Conservation (phyloP, 306 rosid species). For the Fagus sylvatica region DNA sequence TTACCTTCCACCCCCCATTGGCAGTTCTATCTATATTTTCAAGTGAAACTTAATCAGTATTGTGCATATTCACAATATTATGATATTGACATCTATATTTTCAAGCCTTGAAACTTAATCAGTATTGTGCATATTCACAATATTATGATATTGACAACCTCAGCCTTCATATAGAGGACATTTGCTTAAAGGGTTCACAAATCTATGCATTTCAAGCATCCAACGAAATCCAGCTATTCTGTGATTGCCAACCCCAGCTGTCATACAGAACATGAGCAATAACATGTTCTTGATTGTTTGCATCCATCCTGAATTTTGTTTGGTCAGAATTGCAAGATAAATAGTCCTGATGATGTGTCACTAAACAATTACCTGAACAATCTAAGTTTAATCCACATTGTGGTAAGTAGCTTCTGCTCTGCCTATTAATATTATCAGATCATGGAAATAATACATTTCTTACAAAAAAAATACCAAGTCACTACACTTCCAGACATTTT, state of each 20-base stretch:
- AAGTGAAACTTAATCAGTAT: background rate
- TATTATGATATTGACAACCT: background rate
- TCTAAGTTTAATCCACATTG: background rate
- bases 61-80: background rate
- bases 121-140: background rate
- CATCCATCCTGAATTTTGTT: background rate
- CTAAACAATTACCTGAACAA: background rate
- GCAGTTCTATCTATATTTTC: background rate
- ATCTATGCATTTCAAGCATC: too few relatives aligned
- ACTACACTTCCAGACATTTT: background rate
- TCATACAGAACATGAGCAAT: background rate
- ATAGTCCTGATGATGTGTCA: background rate
- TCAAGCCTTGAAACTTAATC: background rate
- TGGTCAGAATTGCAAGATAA: background rate
- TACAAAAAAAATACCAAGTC: background rate
- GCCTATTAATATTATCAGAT: background rate
- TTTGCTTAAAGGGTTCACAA: too few relatives aligned
- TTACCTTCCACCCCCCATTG: too few relatives aligned
- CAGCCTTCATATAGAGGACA: background rate
- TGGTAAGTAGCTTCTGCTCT: background rate
- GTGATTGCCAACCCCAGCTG: background rate
- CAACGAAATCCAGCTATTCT: too few relatives aligned
- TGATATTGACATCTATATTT: background rate
- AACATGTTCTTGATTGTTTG: background rate
- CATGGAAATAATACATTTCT: background rate